phyloP scores from a whole-genome alignment of 208 protist genomes.

The Tetramitus jugosus region DNA sequence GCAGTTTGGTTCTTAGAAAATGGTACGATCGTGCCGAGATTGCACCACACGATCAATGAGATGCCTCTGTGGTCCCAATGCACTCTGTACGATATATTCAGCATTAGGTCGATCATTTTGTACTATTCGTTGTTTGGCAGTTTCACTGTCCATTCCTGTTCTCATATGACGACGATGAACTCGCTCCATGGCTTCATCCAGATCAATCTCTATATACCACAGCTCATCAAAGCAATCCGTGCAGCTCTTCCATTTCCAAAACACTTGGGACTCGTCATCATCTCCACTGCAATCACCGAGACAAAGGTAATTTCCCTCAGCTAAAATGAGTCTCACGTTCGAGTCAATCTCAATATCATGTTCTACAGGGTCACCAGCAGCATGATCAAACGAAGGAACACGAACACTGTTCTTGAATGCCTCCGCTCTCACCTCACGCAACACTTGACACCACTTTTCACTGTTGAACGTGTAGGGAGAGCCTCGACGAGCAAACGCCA shows the following conservation, averaged over 20 bases:
- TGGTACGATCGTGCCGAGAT: too few relatives aligned
- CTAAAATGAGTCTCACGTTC: not conserved
- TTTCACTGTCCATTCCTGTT: not conserved
- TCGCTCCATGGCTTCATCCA: slow-evolving; percentile 5
- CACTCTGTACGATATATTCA: too few relatives aligned
- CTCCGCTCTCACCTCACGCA: not conserved
- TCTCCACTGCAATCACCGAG: not conserved
- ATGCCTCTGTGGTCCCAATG: too few relatives aligned
- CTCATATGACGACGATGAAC: not conserved
- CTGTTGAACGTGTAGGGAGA: slow-evolving; percentile 15
- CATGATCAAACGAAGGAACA: slow-evolving; percentile 21
- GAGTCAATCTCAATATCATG: not conserved
- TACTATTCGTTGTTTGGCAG: not conserved
- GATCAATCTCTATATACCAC: not conserved
- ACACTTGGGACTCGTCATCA: too few relatives aligned
- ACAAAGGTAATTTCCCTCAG: slow-evolving; percentile 15
- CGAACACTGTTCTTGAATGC: not conserved
- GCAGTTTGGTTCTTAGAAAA: too few relatives aligned
- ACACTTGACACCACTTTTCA: not conserved
- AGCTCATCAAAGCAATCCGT: not conserved
- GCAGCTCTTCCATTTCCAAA: not conserved
- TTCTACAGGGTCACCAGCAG: slow-evolving; percentile 12
- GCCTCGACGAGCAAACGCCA: not conserved
- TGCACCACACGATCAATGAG: too few relatives aligned
- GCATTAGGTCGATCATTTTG: not conserved